Evolutionary conservation across 1,284 basidiomycete genomes (phyloP).

Genomic region (Kwoniella shivajii): DNA sequence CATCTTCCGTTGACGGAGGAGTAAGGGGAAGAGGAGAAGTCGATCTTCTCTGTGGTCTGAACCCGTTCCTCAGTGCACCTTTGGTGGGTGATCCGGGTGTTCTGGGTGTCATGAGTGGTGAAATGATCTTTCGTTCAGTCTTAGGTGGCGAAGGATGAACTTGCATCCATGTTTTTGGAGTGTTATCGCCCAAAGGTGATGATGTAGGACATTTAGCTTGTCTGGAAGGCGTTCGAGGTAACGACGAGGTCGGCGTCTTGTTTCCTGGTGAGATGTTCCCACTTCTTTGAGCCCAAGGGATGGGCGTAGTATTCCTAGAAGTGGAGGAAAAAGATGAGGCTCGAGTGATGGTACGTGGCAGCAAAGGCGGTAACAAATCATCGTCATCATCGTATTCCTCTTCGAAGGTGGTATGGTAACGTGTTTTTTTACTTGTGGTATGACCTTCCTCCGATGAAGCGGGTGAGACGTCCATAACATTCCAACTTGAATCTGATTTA

Average conservation of each 20-base stretch:
- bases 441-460: not conserved
- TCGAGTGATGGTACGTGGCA: slow-evolving; percentile 8
- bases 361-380: slow-evolving; percentile 10
- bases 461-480: not conserved
- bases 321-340: slow-evolving; percentile 3
- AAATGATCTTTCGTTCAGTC: not conserved
- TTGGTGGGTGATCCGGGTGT: slow-evolving; percentile 1
- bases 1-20: not conserved
- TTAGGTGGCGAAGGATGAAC: slow-evolving; percentile 2
- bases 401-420: not conserved
- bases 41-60: not conserved
- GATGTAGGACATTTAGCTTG: not conserved
- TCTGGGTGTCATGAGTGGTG: not conserved
- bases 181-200: not conserved
- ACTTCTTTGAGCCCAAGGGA: slow-evolving; percentile 11
- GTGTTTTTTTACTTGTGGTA: not conserved
- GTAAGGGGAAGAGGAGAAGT: not conserved
- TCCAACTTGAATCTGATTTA: not conserved
- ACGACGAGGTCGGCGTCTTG: not conserved
- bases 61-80: too few species aligned
- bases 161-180: slow-evolving; percentile 4
- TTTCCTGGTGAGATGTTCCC: not conserved
- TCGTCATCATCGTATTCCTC: slow-evolving; percentile 1
- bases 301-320: slow-evolving; percentile 8
- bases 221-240: not conserved